Conservation (phyloP, 805 yeast genomes). For the Zygosaccharomyces gambellarensis region DNA sequence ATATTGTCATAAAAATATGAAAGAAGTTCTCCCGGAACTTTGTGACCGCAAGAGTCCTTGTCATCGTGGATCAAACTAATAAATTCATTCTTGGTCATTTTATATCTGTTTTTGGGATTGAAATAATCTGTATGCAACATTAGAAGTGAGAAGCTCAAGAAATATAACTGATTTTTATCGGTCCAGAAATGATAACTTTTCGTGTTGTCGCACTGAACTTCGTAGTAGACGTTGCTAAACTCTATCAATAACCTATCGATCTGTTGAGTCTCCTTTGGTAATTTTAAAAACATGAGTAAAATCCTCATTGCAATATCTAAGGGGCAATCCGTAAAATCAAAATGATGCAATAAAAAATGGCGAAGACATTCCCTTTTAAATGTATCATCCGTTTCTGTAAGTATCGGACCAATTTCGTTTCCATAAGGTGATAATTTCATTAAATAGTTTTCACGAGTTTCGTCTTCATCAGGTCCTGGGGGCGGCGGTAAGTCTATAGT, state of each 20-base stretch:
- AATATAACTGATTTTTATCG: conserved; percentile 51
- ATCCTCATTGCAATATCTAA: conserved; percentile 61
- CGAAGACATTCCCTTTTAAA: conserved; percentile 29
- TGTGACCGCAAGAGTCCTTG: conserved; percentile 25
- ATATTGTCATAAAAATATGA: conserved; percentile 66
- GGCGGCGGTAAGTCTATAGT: conserved; percentile 23
- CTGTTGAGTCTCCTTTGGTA: conserved; percentile 73
- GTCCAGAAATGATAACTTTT: conserved; percentile 28
- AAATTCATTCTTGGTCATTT: conserved; percentile 63
- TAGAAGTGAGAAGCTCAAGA: conserved; percentile 57
- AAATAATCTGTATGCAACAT: conserved; percentile 73
- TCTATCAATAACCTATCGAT: conserved; percentile 62
- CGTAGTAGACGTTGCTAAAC: conserved; percentile 50
- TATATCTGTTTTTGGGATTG: conserved; percentile 59
- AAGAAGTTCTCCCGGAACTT: conserved; percentile 39
- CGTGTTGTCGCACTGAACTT: conserved; percentile 22
- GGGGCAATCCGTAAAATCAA: conserved; percentile 52
- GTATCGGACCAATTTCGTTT: conserved; percentile 30
- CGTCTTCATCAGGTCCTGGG: conserved; percentile 30
- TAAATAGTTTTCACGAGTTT: conserved; percentile 30
- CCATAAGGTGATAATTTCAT: conserved; percentile 31
- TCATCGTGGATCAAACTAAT: conserved; percentile 43
- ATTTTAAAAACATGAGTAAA: conserved; percentile 50
- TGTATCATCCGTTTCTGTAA: conserved; percentile 27
- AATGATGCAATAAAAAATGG: conserved; percentile 32